A percentile compares a stretch with the other conserved stretches of the same genome.
phyloP scores from a whole-genome alignment of 2,329 filamentous ascomycete genomes.

The Venturia carpophila region DNA sequence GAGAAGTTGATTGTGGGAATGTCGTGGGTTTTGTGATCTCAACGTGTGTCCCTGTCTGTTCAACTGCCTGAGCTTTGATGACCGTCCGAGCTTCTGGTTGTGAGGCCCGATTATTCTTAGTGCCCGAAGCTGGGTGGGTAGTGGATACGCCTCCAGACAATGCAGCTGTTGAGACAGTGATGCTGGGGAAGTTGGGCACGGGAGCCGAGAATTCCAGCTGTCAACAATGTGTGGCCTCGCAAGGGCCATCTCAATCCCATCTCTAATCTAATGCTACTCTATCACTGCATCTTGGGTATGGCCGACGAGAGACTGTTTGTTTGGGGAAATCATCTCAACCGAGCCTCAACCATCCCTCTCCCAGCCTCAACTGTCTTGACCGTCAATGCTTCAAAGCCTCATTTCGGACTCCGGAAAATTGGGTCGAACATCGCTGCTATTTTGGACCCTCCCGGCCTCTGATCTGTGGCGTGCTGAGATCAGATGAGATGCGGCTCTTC shows the following conservation, averaged over 20 bases:
- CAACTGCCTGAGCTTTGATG: conserved; percentile 3
- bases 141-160: neutral
- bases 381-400: conserved; percentile 6
- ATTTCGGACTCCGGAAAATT: conserved; percentile 1
- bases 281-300: neutral
- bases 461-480: conserved; percentile 3
- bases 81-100: neutral
- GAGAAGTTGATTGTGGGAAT: neutral
- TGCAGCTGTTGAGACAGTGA: neutral
- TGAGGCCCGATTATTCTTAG: conserved; percentile 8
- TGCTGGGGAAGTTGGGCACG: neutral
- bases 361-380: neutral
- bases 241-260: neutral
- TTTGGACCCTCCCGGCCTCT: neutral
- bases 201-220: neutral
- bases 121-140: neutral
- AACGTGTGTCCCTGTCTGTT: conserved; percentile 2
- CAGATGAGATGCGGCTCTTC: conserved; percentile 2
- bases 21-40: neutral
- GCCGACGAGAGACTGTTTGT: neutral
- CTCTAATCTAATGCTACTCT: neutral
- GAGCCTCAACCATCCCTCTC: neutral
- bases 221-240: conserved; percentile 4
- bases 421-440: neutral
- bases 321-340: neutral